These are phyloP conservation scores for Suhomyces chickasaworum DNA, from an alignment of 1,139 yeast species.

Conservation along the genomic window DNA sequence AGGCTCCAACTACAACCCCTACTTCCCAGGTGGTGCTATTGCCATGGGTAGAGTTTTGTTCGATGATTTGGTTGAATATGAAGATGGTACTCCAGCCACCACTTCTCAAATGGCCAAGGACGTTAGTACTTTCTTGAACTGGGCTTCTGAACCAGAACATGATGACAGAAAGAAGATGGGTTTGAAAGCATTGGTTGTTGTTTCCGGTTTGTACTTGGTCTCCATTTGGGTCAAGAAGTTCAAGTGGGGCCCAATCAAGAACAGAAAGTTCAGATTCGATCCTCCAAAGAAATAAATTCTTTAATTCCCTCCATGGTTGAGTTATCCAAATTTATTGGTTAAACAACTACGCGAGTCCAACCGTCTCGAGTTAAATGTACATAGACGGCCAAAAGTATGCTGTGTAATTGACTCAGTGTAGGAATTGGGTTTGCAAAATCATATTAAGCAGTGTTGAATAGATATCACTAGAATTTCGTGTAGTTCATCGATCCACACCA, in stretches of 20 bases:
- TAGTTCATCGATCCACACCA: too few species aligned
- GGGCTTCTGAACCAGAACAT: conserved; percentile 99
- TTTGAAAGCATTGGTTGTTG: conserved; percentile 82
- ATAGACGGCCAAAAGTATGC: conserved; percentile 12
- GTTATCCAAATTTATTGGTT: not conserved
- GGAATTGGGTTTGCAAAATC: conserved; percentile 6
- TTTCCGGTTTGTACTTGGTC: conserved; percentile 77
- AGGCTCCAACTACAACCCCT: conserved; percentile 97
- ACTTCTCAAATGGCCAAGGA: conserved; percentile 99
- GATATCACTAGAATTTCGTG: conserved; percentile 8
- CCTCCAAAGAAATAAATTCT: conserved; percentile 71
- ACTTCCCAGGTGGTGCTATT: conserved; percentile 99
- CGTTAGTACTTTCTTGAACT: conserved; percentile 90
- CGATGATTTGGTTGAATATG: conserved; percentile 96
- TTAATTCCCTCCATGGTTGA: conserved; percentile 5
- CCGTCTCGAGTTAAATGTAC: conserved; percentile 11
- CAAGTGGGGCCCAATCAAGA: conserved; percentile 97
- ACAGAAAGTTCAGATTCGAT: conserved; percentile 90
- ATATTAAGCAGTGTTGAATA: conserved; percentile 11
- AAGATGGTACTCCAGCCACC: conserved; percentile 98
- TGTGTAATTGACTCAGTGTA: conserved; percentile 9
- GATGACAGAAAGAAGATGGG: conserved; percentile 98
- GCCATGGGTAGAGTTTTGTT: conserved; percentile 99
- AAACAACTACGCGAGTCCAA: conserved; percentile 3
- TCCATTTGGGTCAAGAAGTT: conserved; percentile 94